A percentile compares a stretch with the other conserved stretches of the same genome.
Evolutionary conservation across 169 alveolate genomes (phyloP).

Genomic region (Perkinsus marinus): DNA sequence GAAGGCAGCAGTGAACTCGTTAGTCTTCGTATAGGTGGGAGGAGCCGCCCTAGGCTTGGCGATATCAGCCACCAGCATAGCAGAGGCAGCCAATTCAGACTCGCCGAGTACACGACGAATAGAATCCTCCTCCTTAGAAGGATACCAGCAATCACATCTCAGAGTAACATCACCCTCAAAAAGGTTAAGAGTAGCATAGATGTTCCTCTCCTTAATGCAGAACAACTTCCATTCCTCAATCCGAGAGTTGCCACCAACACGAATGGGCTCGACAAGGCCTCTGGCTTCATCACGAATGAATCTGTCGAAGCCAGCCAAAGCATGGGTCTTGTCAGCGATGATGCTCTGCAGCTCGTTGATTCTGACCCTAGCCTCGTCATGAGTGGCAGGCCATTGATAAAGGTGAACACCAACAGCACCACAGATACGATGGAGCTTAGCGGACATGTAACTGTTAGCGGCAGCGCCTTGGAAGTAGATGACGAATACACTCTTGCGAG

Average conservation of each 20-base stretch:
- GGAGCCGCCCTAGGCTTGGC: constrained; percentile 41
- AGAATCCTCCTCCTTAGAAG: constrained; percentile 69
- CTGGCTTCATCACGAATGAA: constrained; percentile 64
- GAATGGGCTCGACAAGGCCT: constrained; percentile 54
- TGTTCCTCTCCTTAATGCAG: constrained; percentile 78
- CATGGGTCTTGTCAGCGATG: constrained; percentile 66
- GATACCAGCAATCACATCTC: constrained; percentile 93
- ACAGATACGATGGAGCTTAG: constrained; percentile 75
- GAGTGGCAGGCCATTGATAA: constrained; percentile 66
- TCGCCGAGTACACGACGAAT: constrained; percentile 55
- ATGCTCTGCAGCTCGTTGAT: constrained; percentile 45
- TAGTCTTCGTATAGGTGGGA: constrained; percentile 88
- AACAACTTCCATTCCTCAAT: constrained; percentile 83
- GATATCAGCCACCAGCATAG: constrained; percentile 2
- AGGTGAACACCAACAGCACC: constrained; percentile 69
- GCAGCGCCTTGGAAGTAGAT: constrained; percentile 73
- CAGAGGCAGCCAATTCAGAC: background rate
- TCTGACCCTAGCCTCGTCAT: constrained; percentile 39
- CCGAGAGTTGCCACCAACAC: constrained; percentile 64
- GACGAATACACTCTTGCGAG: constrained; percentile 73
- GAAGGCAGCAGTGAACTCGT: constrained; percentile 73
- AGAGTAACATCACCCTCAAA: constrained; percentile 79
- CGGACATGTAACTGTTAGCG: constrained; percentile 56
- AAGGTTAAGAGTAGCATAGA: constrained; percentile 74
- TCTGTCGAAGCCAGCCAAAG: constrained; percentile 69